Conservation (phyloP, 768 basidiomycete genomes). For the Suillus tomentosus region DNA sequence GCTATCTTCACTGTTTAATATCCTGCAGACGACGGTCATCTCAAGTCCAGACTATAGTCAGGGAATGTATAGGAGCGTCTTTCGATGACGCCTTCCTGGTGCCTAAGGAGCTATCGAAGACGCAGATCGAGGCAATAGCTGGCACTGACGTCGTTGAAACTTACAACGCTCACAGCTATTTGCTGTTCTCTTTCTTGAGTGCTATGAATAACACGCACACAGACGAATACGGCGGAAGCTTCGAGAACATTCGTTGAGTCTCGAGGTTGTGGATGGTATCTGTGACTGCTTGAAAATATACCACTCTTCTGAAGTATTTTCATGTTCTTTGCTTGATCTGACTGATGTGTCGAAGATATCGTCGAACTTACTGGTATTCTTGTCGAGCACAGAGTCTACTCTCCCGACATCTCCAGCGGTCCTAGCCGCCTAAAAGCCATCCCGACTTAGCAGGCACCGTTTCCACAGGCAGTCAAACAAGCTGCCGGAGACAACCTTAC, state of each 20-base stretch:
- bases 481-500: conserved; percentile 39
- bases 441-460: conserved; percentile 52
- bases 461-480: conserved; percentile 54
- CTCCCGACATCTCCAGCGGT: conserved; percentile 71
- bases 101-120: conserved; percentile 60
- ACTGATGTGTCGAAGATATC: conserved; percentile 40
- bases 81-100: conserved; percentile 52
- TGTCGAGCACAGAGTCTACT: conserved; percentile 52
- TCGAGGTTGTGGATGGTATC: conserved; percentile 60
- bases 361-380: conserved; percentile 54
- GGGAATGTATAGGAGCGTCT: conserved; percentile 61
- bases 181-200: conserved; percentile 68
- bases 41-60: conserved; percentile 68
- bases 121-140: conserved; percentile 49
- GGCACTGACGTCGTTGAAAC: conserved; percentile 79
- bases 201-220: conserved; percentile 73
- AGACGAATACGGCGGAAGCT: conserved; percentile 71
- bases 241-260: conserved; percentile 69
- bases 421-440: conserved; percentile 52
- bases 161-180: conserved; percentile 67
- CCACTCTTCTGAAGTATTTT: conserved; percentile 67
- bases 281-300: conserved; percentile 51
- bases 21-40: conserved; percentile 70
- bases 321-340: neutral
- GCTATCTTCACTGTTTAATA: conserved; percentile 83